Base-by-base conservation (phyloP, 352 stramenopile genomes). In the Phytophthora kernoviae region DNA sequence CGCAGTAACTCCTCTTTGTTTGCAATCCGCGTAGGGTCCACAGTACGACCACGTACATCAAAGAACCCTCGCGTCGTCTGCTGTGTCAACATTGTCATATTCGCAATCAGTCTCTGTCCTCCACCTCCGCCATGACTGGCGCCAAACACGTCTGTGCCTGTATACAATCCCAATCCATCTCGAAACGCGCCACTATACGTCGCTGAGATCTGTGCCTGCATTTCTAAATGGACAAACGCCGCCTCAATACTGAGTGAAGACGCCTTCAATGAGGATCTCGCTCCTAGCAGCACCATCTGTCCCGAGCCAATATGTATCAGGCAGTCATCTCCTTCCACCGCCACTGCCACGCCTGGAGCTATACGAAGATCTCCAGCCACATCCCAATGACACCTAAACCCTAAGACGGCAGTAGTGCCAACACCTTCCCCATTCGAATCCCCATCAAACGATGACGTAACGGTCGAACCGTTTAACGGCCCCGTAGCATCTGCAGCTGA, bases 141-240 rank as follows among this genome's bases (percentile, higher is more conserved):
- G 30, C 82, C 82, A 47, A 67, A 79, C 12, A 62, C 48, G 12
- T 65, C 69, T 2, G 70, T 73, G 3, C 79, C 79, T 2, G 70
- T 60, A 42, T 75, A 79, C 5, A 80, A 22, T 9, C 79, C 68
- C n/a, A 44, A 21, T 1, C 43, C 32, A 26, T 56, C 54, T n/a
- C 63, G 57, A 14, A 71, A 79, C 12, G 62, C 47, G 17, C 64
- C 66, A 30, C 58, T 73, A 33, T 81, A 88, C 0, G 67, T 58
- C 17, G 74, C 71, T 0, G 58, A 48, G 15, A 91, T 49, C 15
- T 58, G 30, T 8, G 79, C 71, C 32, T 70, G 30, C 14, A 37
- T 32, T 40, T 87, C 82, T 7, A 91, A 12, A 5, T 82, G 82
- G 43, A 91, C 82, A 36, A 84, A 90, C 30, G 79, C 75, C 6